Evolutionary conservation across 2,329 filamentous ascomycete species (phyloP).

Genomic region (Claviceps digitariae): DNA sequence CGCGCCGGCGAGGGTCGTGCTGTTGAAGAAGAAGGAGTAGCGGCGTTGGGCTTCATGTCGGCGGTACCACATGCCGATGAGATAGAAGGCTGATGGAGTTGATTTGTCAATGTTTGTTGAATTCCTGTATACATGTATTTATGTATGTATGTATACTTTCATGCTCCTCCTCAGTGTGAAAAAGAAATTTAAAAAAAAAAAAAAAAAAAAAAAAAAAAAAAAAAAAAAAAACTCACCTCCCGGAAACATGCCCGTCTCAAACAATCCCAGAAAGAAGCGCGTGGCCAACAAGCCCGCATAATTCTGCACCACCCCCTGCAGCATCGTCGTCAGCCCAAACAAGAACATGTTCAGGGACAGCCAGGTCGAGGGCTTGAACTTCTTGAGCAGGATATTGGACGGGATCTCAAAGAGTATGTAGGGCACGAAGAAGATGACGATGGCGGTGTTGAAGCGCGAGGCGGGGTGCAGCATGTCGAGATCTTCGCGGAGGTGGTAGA

Average conservation of each 20-base stretch:
- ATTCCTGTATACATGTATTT: not conserved
- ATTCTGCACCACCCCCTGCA: conserved; percentile 65
- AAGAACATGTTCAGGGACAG: conserved; percentile 71
- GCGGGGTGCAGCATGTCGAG: conserved; percentile 37
- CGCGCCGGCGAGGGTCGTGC: conserved; percentile 63
- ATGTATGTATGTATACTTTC: not conserved
- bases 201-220: not conserved
- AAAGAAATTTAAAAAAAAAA: not conserved
- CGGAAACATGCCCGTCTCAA: conserved; percentile 60
- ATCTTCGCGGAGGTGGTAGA: conserved; percentile 52
- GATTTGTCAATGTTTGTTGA: not conserved
- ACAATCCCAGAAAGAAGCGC: conserved; percentile 73
- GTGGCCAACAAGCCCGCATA: conserved; percentile 67
- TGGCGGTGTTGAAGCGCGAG: conserved; percentile 56
- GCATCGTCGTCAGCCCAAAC: conserved; percentile 63
- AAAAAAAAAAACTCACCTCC: conserved; percentile 15
- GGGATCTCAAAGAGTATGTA: conserved; percentile 63
- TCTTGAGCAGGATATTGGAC: conserved; percentile 53
- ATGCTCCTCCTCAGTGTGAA: no score
- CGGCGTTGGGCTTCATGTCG: conserved; percentile 79
- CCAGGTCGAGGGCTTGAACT: conserved; percentile 50
- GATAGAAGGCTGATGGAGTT: conserved; percentile 37
- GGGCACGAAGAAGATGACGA: conserved; percentile 73
- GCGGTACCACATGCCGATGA: conserved; percentile 83
- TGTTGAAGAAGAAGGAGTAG: conserved; percentile 88